A percentile compares a stretch with the other conserved stretches of the same genome.
phyloP scores from a whole-genome alignment of 2,329 filamentous ascomycete species.

The Ascochyta lentis region DNA sequence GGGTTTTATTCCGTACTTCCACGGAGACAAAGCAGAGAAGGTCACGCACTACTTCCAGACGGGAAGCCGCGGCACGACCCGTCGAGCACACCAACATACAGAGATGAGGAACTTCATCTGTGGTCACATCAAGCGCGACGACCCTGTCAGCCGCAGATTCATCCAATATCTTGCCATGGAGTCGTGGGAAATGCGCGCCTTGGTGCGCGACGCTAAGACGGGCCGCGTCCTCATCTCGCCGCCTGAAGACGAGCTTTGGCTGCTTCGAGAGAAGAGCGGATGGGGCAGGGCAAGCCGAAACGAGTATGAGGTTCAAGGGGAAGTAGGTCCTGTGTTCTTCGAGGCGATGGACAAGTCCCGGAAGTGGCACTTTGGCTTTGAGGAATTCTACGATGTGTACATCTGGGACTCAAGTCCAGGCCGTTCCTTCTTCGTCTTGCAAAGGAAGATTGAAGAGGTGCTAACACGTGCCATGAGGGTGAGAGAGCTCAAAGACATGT shows the following conservation, averaged over 20 bases:
- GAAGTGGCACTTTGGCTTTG: slow-evolving; percentile 51
- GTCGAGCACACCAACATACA: slow-evolving; percentile 43
- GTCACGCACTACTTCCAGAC: slow-evolving; percentile 42
- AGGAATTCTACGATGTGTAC: slow-evolving; percentile 54
- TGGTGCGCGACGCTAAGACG: slow-evolving; percentile 53
- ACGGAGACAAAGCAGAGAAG: slow-evolving; percentile 43
- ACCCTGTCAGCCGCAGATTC: slow-evolving; percentile 51
- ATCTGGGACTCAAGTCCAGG: slow-evolving; percentile 51
- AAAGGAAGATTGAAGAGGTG: slow-evolving; percentile 42
- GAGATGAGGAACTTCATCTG: slow-evolving; percentile 53
- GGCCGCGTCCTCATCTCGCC: slow-evolving; percentile 48
- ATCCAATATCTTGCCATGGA: slow-evolving; percentile 54
- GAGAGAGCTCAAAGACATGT: slow-evolving; percentile 38
- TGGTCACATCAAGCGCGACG: slow-evolving; percentile 52
- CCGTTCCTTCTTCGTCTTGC: slow-evolving; percentile 36
- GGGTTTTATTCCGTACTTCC: slow-evolving; percentile 48
- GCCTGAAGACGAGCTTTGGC: slow-evolving; percentile 50
- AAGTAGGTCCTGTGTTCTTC: slow-evolving; percentile 50
- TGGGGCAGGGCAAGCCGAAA: slow-evolving; percentile 50
- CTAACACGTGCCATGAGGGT: slow-evolving; percentile 50
- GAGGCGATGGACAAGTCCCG: slow-evolving; percentile 48
- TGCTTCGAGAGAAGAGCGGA: slow-evolving; percentile 49
- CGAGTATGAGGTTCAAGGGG: slow-evolving; percentile 45
- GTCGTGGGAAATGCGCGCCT: slow-evolving; percentile 43
- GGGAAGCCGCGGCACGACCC: slow-evolving; percentile 42